phyloP scores from a whole-genome alignment of 2,329 filamentous ascomycete species.

The Exophiala alcalophila region DNA sequence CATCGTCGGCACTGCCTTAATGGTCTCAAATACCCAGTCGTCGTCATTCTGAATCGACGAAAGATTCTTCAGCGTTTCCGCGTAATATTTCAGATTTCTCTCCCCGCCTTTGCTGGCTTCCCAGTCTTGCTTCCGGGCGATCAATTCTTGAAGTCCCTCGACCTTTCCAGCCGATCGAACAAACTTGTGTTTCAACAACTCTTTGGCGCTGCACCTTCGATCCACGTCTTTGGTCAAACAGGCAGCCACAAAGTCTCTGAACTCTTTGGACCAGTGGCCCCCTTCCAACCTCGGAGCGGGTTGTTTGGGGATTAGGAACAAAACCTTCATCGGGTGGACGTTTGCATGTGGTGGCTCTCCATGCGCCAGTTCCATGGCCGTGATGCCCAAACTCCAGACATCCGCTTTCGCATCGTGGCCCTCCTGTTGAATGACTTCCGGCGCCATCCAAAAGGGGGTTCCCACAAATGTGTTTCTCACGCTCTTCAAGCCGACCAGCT shows the following conservation, averaged over 20 bases:
- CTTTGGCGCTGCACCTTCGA: conserved; percentile 76
- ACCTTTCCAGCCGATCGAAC: conserved; percentile 82
- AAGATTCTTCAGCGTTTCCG: conserved; percentile 79
- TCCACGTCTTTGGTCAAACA: conserved; percentile 93
- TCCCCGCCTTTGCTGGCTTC: conserved; percentile 69
- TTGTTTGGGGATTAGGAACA: conserved; percentile 88
- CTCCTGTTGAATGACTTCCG: conserved; percentile 87
- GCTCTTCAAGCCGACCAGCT: conserved; percentile 95
- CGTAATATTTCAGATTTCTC: conserved; percentile 79
- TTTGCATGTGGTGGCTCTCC: conserved; percentile 85
- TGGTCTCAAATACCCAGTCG: conserved; percentile 93
- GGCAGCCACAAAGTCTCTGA: conserved; percentile 88
- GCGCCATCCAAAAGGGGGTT: conserved; percentile 96
- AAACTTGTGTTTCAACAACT: conserved; percentile 83
- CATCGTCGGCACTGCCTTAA: conserved; percentile 66
- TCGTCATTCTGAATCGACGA: conserved; percentile 67
- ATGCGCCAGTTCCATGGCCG: conserved; percentile 82
- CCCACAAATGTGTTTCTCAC: conserved; percentile 97
- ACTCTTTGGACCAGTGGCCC: conserved; percentile 74
- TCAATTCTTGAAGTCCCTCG: conserved; percentile 81
- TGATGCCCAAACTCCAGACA: conserved; percentile 90
- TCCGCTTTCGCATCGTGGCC: conserved; percentile 85
- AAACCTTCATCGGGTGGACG: conserved; percentile 88
- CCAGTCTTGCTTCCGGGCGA: conserved; percentile 75
- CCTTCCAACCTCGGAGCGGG: conserved; percentile 80